Evolutionary conservation across 768 basidiomycete genomes (phyloP).

Genomic region (Lactarius pseudohatsudake): DNA sequence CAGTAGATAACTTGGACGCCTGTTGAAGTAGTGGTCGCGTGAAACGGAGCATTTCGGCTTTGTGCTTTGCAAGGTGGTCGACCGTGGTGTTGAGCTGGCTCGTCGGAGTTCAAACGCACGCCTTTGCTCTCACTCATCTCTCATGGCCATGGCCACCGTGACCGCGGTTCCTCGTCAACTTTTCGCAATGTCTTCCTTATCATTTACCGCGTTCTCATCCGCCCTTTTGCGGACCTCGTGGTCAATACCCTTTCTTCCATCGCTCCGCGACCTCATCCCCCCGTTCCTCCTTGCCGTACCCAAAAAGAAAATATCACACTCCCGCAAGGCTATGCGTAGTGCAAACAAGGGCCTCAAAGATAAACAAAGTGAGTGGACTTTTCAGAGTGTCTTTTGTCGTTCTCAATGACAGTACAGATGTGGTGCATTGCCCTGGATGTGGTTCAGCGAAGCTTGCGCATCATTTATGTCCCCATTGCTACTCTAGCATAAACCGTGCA

Average conservation of each 20-base stretch:
- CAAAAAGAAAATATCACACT: constrained; percentile 91
- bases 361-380: constrained; percentile 67
- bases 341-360: constrained; percentile 95
- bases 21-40: constrained; percentile 65
- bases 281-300: constrained; percentile 90
- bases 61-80: constrained; percentile 29
- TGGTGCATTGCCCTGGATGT: constrained; percentile 89
- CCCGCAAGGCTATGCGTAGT: constrained; percentile 90
- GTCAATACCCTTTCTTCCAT: constrained; percentile 44
- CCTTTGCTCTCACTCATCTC: not conserved
- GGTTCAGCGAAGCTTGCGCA: constrained; percentile 87
- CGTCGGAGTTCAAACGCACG: constrained; percentile 27
- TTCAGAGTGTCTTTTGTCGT: not conserved
- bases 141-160: constrained; percentile 8
- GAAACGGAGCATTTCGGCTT: constrained; percentile 64
- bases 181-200: constrained; percentile 30
- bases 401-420: constrained; percentile 49
- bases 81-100: not conserved
- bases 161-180: constrained; percentile 24
- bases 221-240: constrained; percentile 33
- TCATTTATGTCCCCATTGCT: constrained; percentile 82
- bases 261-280: constrained; percentile 75
- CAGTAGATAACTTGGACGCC: constrained; percentile 74
- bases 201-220: constrained; percentile 33
- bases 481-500: constrained; percentile 61